phyloP scores from a whole-genome alignment of 2,329 filamentous ascomycete genomes.

The Aspergillus awamori region DNA sequence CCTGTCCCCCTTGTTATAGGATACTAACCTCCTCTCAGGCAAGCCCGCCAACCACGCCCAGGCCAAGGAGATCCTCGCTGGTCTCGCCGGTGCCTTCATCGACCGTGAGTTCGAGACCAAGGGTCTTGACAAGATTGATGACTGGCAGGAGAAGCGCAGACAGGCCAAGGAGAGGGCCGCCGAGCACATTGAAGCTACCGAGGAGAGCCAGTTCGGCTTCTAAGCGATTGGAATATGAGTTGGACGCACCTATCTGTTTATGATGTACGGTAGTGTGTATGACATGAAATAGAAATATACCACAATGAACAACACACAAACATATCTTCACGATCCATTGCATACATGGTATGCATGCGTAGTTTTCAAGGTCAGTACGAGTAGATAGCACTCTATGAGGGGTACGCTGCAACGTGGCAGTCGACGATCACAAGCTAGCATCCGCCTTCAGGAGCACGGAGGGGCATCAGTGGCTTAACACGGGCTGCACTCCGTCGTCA shows the following conservation, averaged over 20 bases:
- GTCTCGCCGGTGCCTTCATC: constrained; percentile 74
- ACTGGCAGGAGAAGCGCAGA: too few relatives aligned
- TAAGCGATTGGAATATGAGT: constrained; percentile 1
- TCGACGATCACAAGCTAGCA: too few relatives aligned
- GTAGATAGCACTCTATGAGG: too few relatives aligned
- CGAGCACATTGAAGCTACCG: constrained; percentile 53
- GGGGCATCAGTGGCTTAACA: too few relatives aligned
- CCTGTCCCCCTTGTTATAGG: too few relatives aligned
- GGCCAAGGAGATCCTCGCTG: constrained; percentile 76
- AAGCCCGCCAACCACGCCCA: constrained; percentile 69
- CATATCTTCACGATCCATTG: not conserved
- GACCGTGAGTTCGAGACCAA: constrained; percentile 74
- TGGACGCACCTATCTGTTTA: not conserved
- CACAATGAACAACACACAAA: not conserved
- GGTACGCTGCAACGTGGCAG: too few relatives aligned
- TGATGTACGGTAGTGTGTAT: constrained; percentile 6
- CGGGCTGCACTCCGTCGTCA: too few relatives aligned
- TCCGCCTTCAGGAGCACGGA: too few relatives aligned
- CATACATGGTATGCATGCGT: not conserved
- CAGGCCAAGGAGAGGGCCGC: constrained; percentile 36
- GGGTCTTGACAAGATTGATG: constrained; percentile 15
- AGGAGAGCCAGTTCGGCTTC: constrained; percentile 5
- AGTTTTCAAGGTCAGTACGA: too few relatives aligned
- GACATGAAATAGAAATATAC: constrained; percentile 5
- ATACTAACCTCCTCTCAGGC: constrained; percentile 49